Evolutionary conservation across 208 protist species (phyloP).

Genomic region (Acanthamoeba rhysodes): DNA sequence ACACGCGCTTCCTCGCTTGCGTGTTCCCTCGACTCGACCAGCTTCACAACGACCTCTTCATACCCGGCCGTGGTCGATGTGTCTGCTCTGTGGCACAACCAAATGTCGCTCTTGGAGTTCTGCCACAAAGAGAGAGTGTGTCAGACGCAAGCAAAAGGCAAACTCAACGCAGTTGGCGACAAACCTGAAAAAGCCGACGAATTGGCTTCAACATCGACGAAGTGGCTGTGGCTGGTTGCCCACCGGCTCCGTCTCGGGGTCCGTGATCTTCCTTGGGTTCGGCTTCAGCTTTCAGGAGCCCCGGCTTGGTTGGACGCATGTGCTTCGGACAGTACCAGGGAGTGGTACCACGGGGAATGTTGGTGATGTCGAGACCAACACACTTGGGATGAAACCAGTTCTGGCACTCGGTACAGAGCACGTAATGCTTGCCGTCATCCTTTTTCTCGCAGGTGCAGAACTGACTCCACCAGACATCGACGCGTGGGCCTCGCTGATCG

Average conservation of each 20-base stretch:
- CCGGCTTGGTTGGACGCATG: not conserved
- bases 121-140: too few species aligned
- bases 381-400: conserved; percentile 3
- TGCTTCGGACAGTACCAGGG: not conserved
- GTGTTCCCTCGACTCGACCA: not conserved
- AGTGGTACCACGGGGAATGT: not conserved
- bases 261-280: not conserved
- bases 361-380: not conserved
- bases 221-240: not conserved
- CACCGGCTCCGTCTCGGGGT: not conserved
- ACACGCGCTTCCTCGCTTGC: not conserved
- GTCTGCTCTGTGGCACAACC: not conserved
- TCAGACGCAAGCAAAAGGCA: not conserved
- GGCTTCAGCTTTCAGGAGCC: not conserved
- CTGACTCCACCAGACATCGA: not conserved
- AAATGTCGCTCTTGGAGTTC: not conserved
- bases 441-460: not conserved
- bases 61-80: not conserved
- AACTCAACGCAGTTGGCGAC: not conserved
- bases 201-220: not conserved
- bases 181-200: not conserved
- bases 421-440: not conserved
- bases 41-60: not conserved
- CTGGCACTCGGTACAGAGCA: not conserved
- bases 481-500: not conserved